These are phyloP conservation scores for Xylaria sp. DNA, from an alignment of 2,329 filamentous ascomycete genomes.

Conservation along the genomic window DNA sequence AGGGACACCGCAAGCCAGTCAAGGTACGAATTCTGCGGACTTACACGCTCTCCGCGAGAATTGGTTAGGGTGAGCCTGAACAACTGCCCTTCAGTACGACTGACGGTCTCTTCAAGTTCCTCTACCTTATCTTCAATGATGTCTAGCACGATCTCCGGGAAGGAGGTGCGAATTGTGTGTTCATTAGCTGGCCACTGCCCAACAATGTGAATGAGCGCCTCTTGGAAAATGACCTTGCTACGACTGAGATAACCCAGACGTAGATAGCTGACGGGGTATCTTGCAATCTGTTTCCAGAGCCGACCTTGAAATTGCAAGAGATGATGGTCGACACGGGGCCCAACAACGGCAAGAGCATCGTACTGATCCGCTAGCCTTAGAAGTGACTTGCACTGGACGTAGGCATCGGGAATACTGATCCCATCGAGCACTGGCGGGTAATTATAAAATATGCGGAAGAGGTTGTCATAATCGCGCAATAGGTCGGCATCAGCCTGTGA, in stretches of 20 bases:
- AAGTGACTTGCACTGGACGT: conserved; percentile 91
- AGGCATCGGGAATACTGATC: conserved; percentile 89
- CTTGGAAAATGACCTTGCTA: conserved; percentile 81
- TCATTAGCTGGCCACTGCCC: conserved; percentile 89
- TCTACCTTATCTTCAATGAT: conserved; percentile 95
- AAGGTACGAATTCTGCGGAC: conserved; percentile 77
- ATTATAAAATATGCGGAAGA: conserved; percentile 97
- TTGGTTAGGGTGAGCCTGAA: conserved; percentile 83
- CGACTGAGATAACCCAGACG: conserved; percentile 86
- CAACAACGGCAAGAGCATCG: conserved; percentile 85
- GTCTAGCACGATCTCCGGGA: conserved; percentile 80
- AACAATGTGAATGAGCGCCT: conserved; percentile 91
- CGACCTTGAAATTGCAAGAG: conserved; percentile 88
- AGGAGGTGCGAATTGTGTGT: conserved; percentile 73
- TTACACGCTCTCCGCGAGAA: conserved; percentile 80
- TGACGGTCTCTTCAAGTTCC: conserved; percentile 83
- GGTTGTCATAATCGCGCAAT: conserved; percentile 90
- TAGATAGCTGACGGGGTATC: conserved; percentile 91
- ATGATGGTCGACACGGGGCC: conserved; percentile 90
- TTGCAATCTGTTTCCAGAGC: conserved; percentile 95
- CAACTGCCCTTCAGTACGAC: conserved; percentile 78
- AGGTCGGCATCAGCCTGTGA: conserved; percentile 73
- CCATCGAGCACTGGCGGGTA: conserved; percentile 81
- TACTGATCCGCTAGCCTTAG: conserved; percentile 92
- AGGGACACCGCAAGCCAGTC: conserved; percentile 89